Base-by-base conservation (phyloP, 257 asterid species). In the Solanum raphanifolium region DNA sequence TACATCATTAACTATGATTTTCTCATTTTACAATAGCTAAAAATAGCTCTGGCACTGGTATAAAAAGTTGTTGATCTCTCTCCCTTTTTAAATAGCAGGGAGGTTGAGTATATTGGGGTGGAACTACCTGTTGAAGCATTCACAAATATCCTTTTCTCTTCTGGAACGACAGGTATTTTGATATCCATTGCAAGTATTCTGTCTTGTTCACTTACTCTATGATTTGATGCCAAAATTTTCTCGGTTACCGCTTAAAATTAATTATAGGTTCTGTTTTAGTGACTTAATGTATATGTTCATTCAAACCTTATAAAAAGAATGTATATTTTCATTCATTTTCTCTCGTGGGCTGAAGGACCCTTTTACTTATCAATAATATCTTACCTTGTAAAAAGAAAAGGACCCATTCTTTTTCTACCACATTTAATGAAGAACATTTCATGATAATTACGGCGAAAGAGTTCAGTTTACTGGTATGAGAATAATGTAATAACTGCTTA, bases 111-210 rank as follows among this genome's bases (percentile, higher is more conserved):
- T 72, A 87, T 91, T 90, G 98, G 96, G 36, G 92, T 93, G 85
- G 98, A 95, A 89, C 95, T 90, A 90, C 88, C 94, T 86, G 89
- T 91, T 88, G 96, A 95, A 87, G 94, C 96, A 78, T 95, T 91
- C 93, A 95, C 98, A 87, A 97, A 97, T 90, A 95, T 97, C 93
- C 98, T 95, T 58, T 97, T 97, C 98, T 95, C 99, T 34, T 97
- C 99, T 84, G 99, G 99, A 90, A 97, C 99, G 23, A 97, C 98
- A 92, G 99, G 99, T 97, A 92, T 39, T 88, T 86, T 48, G 23
- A 65, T 87, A 85, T 71, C 86, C 86, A 52, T 85, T 86, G 84
- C 78, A 76, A 35, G 48, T 83, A 85, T 10, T 81, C 27, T 46
- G 18, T 43, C 85, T 81, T 43, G 66, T 46, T 81, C 18, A 83